These are phyloP conservation scores for Barnettozyma populi DNA, from an alignment of 805 yeast species.

Conservation along the genomic window DNA sequence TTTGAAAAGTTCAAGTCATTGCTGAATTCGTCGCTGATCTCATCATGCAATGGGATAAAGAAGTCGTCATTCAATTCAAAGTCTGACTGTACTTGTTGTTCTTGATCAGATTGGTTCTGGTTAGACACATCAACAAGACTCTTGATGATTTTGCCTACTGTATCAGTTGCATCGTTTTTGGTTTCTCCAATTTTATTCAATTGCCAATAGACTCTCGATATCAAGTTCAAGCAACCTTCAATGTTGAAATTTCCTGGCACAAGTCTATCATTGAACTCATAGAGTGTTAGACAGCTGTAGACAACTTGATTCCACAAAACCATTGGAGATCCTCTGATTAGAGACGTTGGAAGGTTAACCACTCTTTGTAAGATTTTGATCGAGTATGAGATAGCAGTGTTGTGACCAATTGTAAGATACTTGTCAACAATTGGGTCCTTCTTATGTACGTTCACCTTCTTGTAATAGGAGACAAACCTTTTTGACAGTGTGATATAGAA, in stretches of 20 bases:
- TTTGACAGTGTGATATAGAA: conserved; percentile 38
- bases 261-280: conserved; percentile 40
- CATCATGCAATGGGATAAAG: conserved; percentile 24
- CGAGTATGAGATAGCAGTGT: conserved; percentile 41
- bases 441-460: conserved; percentile 15
- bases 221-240: conserved; percentile 35
- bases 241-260: conserved; percentile 33
- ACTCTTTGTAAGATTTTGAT: conserved; percentile 41
- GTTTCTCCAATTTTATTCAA: conserved; percentile 51
- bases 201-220: conserved; percentile 54
- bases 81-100: neutral
- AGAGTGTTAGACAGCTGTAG: conserved; percentile 48
- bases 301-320: conserved; percentile 47
- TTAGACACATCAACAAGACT: conserved; percentile 33
- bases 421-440: conserved; percentile 11
- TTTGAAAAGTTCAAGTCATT: conserved; percentile 10
- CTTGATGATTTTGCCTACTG: conserved; percentile 50
- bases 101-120: conserved; percentile 4
- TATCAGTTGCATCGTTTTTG: conserved; percentile 53
- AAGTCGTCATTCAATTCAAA: conserved; percentile 6
- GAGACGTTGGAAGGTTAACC: conserved; percentile 37
- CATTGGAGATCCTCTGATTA: conserved; percentile 52
- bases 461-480: conserved; percentile 32
- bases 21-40: conserved; percentile 21
- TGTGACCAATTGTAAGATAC: conserved; percentile 28